A percentile compares a stretch with the other conserved stretches of the same genome.
phyloP scores from a whole-genome alignment of 768 basidiomycete genomes.

The Lactarius tabidus region DNA sequence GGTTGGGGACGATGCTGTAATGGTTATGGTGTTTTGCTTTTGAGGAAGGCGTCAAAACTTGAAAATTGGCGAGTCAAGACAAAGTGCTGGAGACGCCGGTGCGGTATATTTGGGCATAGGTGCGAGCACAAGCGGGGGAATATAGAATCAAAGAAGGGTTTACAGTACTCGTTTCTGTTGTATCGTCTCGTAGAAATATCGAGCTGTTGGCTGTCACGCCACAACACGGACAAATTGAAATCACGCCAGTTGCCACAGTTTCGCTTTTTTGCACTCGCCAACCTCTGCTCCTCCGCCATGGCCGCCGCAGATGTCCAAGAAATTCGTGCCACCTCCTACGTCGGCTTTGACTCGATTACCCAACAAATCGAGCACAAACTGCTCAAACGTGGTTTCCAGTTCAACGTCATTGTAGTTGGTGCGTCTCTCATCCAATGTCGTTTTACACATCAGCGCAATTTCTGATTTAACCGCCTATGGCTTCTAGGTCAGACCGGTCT shows the following conservation, averaged over 20 bases:
- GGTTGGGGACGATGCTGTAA: constrained; percentile 26
- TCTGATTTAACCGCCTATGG: not conserved
- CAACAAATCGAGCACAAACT: constrained; percentile 99
- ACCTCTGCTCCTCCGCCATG: constrained; percentile 17
- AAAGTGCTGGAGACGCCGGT: not conserved
- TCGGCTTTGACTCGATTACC: constrained; percentile 97
- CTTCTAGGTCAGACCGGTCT: constrained; percentile 88
- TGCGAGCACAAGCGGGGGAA: constrained; percentile 14
- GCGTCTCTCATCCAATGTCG: constrained; percentile 33
- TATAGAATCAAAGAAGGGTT: constrained; percentile 9
- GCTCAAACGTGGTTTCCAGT: constrained; percentile 98
- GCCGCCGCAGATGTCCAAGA: constrained; percentile 44
- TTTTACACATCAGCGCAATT: not conserved
- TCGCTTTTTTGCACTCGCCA: not conserved
- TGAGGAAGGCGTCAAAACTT: constrained; percentile 16
- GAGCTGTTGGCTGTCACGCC: not conserved
- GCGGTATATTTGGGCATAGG: not conserved
- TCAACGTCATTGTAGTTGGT: constrained; percentile 98
- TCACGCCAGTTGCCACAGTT: constrained; percentile 5
- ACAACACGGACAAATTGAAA: constrained; percentile 21
- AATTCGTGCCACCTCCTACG: constrained; percentile 88
- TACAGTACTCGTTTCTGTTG: constrained; percentile 3
- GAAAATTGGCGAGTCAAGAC: not conserved
- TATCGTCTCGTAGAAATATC: not conserved
- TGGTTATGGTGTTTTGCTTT: constrained; percentile 19